Conservation (phyloP, 129 eudicot genomes). For the Flaveria ramosissima region DNA sequence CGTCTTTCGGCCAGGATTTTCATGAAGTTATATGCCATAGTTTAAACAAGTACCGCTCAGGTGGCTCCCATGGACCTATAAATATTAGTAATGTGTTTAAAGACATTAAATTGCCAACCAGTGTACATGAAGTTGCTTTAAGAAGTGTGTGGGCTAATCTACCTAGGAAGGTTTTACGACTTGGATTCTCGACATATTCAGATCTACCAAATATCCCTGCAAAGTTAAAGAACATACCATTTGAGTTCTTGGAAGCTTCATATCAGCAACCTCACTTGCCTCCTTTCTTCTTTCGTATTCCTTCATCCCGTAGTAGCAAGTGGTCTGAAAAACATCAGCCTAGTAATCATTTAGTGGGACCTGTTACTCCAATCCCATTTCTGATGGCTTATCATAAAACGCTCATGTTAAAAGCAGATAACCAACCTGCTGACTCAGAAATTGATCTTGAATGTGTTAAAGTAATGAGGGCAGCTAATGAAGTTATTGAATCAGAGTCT, state of each 20-base stretch:
- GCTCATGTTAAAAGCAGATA: constrained; percentile 35
- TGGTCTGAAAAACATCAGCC: constrained; percentile 54
- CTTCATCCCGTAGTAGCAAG: constrained; percentile 60
- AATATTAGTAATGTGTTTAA: constrained; percentile 37
- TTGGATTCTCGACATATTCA: constrained; percentile 49
- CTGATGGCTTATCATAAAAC: constrained; percentile 45
- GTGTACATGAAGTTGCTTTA: constrained; percentile 61
- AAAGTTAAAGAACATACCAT: constrained; percentile 25
- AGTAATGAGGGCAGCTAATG: constrained; percentile 44
- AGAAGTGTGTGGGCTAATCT: constrained; percentile 48
- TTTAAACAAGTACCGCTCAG: constrained; percentile 38
- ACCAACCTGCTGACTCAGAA: constrained; percentile 38
- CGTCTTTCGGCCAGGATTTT: constrained; percentile 30
- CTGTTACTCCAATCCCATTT: constrained; percentile 56
- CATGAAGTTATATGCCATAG: constrained; percentile 53
- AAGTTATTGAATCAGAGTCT: constrained; percentile 21
- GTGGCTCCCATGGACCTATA: constrained; percentile 13
- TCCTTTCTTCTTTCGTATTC: constrained; percentile 59
- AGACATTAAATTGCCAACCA: constrained; percentile 57
- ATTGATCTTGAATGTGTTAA: constrained; percentile 44
- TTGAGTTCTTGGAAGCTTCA: constrained; percentile 60
- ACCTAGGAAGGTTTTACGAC: constrained; percentile 48
- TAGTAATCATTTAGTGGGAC: constrained; percentile 53
- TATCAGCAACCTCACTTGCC: constrained; percentile 43
- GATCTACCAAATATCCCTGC: constrained; percentile 36